Base-by-base conservation (phyloP, 371 early-diverging fungal species). In the Coemansia sp. region DNA sequence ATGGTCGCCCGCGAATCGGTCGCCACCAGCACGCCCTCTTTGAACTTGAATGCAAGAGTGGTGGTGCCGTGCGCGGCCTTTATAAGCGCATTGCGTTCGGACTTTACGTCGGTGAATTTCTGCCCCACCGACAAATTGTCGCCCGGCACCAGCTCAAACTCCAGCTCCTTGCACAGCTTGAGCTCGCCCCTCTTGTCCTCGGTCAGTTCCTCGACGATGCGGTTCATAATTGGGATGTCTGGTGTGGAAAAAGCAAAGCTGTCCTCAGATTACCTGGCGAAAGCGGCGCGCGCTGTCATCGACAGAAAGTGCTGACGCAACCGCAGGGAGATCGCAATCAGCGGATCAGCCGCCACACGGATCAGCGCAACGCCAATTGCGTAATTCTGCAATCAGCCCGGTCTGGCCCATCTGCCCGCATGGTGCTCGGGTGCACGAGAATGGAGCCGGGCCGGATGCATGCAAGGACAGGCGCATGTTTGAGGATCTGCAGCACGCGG, bases 1-100 rank as follows among this genome's bases (percentile, higher is more conserved):
- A 94, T 87, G 11, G 99, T 96, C 13, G 99, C 99, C 70, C 99
- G 88, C 31, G 99, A 99, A 83, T 99, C 99, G 26, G 98, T 99
- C 45, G 99, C 98, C 30, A 99, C 95, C 52, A 99, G 86, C 48
- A 99, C 93, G 57, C 99, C 99, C 43, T 90, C 90, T 64, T 93
- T 87, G 79, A 96, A 99, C 78, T 95, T 91, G 86, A 99, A 99
- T 36, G 99, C 99, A 35, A 99, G 83, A 1, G 99, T 99, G 5
- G 99, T 99, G 20, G 99, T 99, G 75, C 99, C 99, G 77, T 99
- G 94, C 65, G 88, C 88, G 61, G 97, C 88, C 65, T 93, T 90
- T 78, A 98, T 72, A 35, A 66, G 63, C 51, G 78, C 67, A 30
- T 79, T 73, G 35, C 66, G 63, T 45, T 73, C 77, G 4, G 80